These are phyloP conservation scores for Sequoiadendron giganteum DNA, from an alignment of 75 land plant species.

Conservation along the genomic window DNA sequence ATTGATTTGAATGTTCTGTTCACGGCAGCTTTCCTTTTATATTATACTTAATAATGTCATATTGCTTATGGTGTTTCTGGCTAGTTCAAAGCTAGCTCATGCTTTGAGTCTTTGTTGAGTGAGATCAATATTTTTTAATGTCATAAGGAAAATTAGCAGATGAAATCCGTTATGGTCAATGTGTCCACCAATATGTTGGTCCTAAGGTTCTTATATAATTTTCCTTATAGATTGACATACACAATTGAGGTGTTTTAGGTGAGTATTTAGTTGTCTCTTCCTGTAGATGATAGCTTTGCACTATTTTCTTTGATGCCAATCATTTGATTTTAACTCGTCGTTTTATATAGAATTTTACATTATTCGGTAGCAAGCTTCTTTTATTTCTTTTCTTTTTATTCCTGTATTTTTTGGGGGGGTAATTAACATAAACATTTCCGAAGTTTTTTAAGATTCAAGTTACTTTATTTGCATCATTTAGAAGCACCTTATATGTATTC, in stretches of 20 bases:
- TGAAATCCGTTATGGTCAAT: background rate
- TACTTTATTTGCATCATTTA: background rate
- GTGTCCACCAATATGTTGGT: background rate
- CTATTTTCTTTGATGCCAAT: background rate
- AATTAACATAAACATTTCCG: background rate
- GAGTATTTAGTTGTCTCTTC: background rate
- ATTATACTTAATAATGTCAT: background rate
- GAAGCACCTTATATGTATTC: background rate
- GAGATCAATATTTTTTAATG: background rate
- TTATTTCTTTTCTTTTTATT: background rate
- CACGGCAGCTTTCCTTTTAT: background rate
- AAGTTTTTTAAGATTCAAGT: background rate
- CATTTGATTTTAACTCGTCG: background rate
- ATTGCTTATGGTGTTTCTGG: background rate
- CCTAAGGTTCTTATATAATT: background rate
- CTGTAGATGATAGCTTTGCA: background rate
- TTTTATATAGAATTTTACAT: background rate
- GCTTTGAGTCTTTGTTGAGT: slow-evolving; percentile 1
- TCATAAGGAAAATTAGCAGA: background rate
- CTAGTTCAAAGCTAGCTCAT: background rate
- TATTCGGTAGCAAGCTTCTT: background rate
- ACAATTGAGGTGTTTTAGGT: background rate
- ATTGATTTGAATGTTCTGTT: background rate
- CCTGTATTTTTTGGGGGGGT: background rate
- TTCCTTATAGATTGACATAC: background rate